Percentiles rank a stretch among this genome's conserved stretches.
Conservation (phyloP, 768 basidiomycete species). For the Tephrocybe sp. region DNA sequence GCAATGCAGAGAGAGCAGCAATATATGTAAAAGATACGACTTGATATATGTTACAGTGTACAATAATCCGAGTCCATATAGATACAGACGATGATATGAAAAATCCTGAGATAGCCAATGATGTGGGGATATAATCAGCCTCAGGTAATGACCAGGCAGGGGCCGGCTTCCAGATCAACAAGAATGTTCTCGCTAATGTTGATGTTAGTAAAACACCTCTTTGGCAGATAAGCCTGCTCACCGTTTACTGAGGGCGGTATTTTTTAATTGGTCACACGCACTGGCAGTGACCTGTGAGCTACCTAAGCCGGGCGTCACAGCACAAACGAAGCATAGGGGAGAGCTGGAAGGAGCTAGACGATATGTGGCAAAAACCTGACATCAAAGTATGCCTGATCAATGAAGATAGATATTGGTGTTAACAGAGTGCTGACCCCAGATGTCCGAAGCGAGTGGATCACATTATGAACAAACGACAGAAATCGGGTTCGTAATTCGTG, state of each 20-base stretch:
- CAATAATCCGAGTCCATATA: conserved; percentile 8
- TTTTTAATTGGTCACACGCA: conserved; percentile 45
- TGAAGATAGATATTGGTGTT: neutral
- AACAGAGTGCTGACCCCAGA: conserved; percentile 47
- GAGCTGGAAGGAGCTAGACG: conserved; percentile 59
- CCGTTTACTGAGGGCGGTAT: conserved; percentile 40
- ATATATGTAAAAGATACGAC: too few species aligned
- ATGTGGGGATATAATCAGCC: neutral
- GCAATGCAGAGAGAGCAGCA: too few species aligned
- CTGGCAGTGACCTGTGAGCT: conserved; percentile 38
- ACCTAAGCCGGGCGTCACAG: conserved; percentile 42
- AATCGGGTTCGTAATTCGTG: conserved; percentile 61
- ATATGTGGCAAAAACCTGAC: conserved; percentile 61
- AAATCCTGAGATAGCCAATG: neutral
- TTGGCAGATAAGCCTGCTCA: conserved; percentile 13
- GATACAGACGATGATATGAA: too few species aligned
- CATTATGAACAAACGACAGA: conserved; percentile 61
- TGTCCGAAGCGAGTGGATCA: conserved; percentile 56
- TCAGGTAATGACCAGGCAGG: conserved; percentile 56
- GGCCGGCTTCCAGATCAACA: conserved; percentile 48
- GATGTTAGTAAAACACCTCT: neutral
- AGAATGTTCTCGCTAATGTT: conserved; percentile 24
- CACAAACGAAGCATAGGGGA: conserved; percentile 57
- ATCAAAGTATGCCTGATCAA: conserved; percentile 4
- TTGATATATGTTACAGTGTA: conserved; percentile 9